A percentile compares a stretch with the other conserved stretches of the same genome.
Evolutionary conservation across 352 stramenopile genomes (phyloP).

Genomic region (Phytophthora syringae): DNA sequence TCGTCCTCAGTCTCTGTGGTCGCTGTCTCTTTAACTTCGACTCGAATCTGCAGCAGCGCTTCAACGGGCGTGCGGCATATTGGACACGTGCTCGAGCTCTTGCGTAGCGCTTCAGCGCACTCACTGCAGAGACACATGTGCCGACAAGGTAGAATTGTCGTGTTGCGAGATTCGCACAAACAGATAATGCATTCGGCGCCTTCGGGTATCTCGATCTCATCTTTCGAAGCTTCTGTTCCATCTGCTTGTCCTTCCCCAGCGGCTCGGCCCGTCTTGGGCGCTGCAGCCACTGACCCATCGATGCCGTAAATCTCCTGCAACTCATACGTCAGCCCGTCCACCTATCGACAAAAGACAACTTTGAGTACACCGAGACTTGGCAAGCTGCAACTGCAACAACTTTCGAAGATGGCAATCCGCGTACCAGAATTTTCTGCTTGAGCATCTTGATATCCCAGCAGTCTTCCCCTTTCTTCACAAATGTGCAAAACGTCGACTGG

Average conservation of each 20-base stretch:
- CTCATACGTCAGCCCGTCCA: conserved; percentile 83
- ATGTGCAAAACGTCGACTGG: conserved; percentile 83
- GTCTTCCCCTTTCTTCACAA: conserved; percentile 52
- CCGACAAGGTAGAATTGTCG: conserved; percentile 82
- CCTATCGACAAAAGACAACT: conserved; percentile 19
- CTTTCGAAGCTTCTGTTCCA: conserved; percentile 26
- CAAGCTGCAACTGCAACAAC: neutral
- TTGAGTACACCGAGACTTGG: neutral
- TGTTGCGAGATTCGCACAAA: conserved; percentile 81
- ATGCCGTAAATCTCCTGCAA: conserved; percentile 91
- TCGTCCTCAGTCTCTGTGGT: conserved; percentile 28
- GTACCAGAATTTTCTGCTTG: conserved; percentile 82
- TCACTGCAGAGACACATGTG: conserved; percentile 90
- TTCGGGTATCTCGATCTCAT: conserved; percentile 77
- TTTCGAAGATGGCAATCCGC: neutral
- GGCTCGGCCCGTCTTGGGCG: conserved; percentile 31
- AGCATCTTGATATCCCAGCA: conserved; percentile 75
- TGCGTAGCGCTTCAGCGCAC: conserved; percentile 78
- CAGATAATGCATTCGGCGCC: conserved; percentile 90
- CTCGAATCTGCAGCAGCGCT: conserved; percentile 79
- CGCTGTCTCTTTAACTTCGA: conserved; percentile 52
- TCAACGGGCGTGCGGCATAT: conserved; percentile 84
- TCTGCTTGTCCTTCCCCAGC: conserved; percentile 38
- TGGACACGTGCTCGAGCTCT: conserved; percentile 76
- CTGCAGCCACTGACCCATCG: conserved; percentile 68